Conservation (phyloP, 169 alveolate species). For the Blepharisma undulans region DNA sequence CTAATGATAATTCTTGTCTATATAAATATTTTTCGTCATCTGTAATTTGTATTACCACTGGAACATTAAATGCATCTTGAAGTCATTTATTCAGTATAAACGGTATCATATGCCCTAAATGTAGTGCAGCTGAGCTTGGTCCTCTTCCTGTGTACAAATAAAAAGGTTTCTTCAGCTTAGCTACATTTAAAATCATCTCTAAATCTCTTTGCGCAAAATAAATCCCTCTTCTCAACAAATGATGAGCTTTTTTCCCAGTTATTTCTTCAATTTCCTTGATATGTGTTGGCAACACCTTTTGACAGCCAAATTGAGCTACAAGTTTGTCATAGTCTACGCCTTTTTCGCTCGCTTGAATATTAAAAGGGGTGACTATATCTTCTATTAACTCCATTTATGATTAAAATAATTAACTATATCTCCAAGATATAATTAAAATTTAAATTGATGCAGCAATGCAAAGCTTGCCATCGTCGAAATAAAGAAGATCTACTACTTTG, state of each 20-base stretch:
- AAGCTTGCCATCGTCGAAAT: not conserved
- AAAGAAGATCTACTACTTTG: not conserved
- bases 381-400: not conserved
- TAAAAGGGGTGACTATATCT: constrained; percentile 57
- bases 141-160: constrained; percentile 99
- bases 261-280: constrained; percentile 56
- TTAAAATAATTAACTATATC: not conserved
- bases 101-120: constrained; percentile 98
- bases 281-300: constrained; percentile 20
- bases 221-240: constrained; percentile 94
- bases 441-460: not conserved
- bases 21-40: constrained; percentile 99
- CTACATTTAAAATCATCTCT: constrained; percentile 90
- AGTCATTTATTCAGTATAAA: constrained; percentile 96
- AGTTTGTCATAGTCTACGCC: constrained; percentile 94
- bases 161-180: constrained; percentile 93
- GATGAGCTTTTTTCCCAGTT: constrained; percentile 89
- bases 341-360: constrained; percentile 47
- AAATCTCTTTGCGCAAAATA: constrained; percentile 99
- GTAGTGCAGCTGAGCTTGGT: constrained; percentile 97
- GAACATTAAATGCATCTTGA: constrained; percentile 97
- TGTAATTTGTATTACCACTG: constrained; percentile 97
- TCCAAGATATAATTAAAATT: not conserved
- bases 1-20: constrained; percentile 91
- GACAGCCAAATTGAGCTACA: constrained; percentile 91